phyloP scores from a whole-genome alignment of 345 rosid species.

The Salix brachista region DNA sequence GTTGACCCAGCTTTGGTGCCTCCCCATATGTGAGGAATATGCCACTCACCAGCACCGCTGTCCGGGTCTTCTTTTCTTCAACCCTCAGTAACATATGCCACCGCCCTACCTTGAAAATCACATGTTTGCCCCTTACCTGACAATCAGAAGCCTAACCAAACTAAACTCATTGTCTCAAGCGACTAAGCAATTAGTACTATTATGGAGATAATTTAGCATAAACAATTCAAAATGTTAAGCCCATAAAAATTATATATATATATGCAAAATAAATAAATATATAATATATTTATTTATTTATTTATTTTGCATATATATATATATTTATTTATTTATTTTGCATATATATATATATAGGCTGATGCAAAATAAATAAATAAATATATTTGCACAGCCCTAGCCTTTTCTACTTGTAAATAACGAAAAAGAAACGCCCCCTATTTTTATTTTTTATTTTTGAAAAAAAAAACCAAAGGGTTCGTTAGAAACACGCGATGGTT shows the following conservation, averaged over 20 bases:
- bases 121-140: background rate
- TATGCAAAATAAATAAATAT: too few relatives aligned
- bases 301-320: too few relatives aligned
- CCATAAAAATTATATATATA: too few relatives aligned
- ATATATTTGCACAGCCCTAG: background rate
- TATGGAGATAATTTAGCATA: background rate
- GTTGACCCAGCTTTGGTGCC: background rate
- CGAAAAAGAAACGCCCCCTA: background rate
- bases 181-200: too few relatives aligned
- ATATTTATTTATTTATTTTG: too few relatives aligned
- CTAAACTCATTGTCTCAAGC: too few relatives aligned
- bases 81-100: background rate
- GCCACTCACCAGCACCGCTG: background rate
- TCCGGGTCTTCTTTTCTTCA: background rate
- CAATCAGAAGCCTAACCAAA: too few relatives aligned
- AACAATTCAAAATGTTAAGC: too few relatives aligned
- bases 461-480: background rate
- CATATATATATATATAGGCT: too few relatives aligned
- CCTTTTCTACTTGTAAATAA: background rate
- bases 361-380: too few relatives aligned
- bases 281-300: too few relatives aligned
- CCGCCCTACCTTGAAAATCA: background rate
- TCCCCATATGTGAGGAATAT: slow-evolving; percentile 13
- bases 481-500: slow-evolving; percentile 23
- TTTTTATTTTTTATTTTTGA: too few relatives aligned